Conservation (phyloP, 257 asterid species). For the Ophiorrhiza pumila region DNA sequence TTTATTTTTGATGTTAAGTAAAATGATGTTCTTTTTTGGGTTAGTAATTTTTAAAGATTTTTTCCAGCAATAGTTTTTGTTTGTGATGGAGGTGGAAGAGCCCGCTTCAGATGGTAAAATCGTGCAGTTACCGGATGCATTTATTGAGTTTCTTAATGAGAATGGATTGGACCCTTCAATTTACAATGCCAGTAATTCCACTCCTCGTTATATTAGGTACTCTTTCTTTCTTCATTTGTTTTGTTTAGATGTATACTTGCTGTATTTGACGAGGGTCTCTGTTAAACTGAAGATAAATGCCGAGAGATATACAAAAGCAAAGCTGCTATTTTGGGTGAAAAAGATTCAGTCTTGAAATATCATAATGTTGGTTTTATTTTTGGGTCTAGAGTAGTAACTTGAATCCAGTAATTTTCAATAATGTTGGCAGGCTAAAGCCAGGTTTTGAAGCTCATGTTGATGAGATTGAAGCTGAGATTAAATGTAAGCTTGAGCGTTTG, state of each 20-base stretch:
- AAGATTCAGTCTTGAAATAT: background rate
- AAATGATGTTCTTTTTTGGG: background rate
- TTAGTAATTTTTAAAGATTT: background rate
- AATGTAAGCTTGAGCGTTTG: constrained; percentile 52
- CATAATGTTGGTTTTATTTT: background rate
- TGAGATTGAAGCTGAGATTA: constrained; percentile 68
- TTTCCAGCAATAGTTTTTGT: constrained; percentile 1
- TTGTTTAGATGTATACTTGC: background rate
- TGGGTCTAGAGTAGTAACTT: background rate
- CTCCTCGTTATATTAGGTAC: constrained; percentile 88
- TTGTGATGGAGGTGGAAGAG: constrained; percentile 28
- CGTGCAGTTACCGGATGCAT: constrained; percentile 66
- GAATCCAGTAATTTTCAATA: background rate
- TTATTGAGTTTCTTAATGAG: constrained; percentile 60
- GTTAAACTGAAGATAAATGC: background rate
- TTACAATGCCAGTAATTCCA: constrained; percentile 50
- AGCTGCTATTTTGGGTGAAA: background rate
- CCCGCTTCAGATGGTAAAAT: constrained; percentile 19
- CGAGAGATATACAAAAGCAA: background rate
- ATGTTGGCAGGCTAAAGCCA: constrained; percentile 64
- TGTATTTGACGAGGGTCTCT: constrained; percentile 12
- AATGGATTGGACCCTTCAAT: constrained; percentile 80
- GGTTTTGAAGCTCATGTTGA: constrained; percentile 46
- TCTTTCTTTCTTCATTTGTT: constrained; percentile 2
- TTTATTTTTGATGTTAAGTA: background rate